Evolutionary conservation across 768 basidiomycete species (phyloP), one percentile per base, ranked within the genome.

Genomic region (Lentinula aciculospora): DNA sequence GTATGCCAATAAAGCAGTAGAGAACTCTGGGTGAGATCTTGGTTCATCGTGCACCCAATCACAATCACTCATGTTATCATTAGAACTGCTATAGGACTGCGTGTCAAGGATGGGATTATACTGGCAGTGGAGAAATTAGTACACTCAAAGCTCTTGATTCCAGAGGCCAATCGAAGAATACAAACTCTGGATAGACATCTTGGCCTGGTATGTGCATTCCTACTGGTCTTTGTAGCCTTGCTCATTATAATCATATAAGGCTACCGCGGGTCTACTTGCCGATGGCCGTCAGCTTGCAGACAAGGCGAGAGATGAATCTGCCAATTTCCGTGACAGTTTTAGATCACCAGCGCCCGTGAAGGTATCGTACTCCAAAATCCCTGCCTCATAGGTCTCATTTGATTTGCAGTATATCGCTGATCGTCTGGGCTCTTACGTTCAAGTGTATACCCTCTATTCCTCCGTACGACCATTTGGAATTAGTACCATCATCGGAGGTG

Each of bases 51-150:
- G 54, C n/a, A 54, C 15, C 21, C 25, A 47, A 36, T 4, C 3
- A 13, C 25, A 17, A 47, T 29, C 28, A 28, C 55, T 40, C 36
- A 47, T 31, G 42, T 53, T 27, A 48, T 21, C 37, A 39, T 39
- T 63, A 98, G 95, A 45, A 98, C 97, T 58, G 94, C 89, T n/a
- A 95, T 99, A 64, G 97, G 95, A 32, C 78, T 99, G 44, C 85
- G 92, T 69, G 91, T 93, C 65, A 95, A 93, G 73, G 94, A 96
- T 69, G 97, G 97, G 21, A 75, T 99, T 59, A 84, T 99, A 25
- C 77, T 99, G 45, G 97, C 94, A 3, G 94, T 98, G n/a, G 97
- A 99, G 83, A 96, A 97, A 72, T 82, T 98, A 44, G 82, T 98
- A 9, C 94, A 95, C 71, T 95, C 93, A 34, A 98, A 98, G 72